Percentiles rank a stretch among this genome's conserved stretches.
These are phyloP conservation scores for Zea mays DNA, from an alignment of 176 grass and related monocot species.

Conservation along the genomic window Zm-B73-REFERENCE-NAM-5.0 NC_050097.1:132660001-132660500, in stretches of 20 bases:
- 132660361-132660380: constrained; percentile 36
- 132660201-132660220: constrained; percentile 67
- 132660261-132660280: constrained; percentile 76
- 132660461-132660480: constrained; percentile 77
- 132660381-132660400: constrained; percentile 49
- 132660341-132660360: constrained; percentile 33
- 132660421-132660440: constrained; percentile 89
- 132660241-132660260: constrained; percentile 77
- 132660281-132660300: constrained; percentile 76
- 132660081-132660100: constrained; percentile 49
- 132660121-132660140: constrained; percentile 22
- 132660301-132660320: constrained; percentile 76
- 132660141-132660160: constrained; percentile 20
- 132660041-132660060: constrained; percentile 47
- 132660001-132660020: constrained; percentile 44
- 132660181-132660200: constrained; percentile 72
- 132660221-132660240: constrained; percentile 66
- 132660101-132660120: constrained; percentile 10
- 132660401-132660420: constrained; percentile 84
- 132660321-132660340: constrained; percentile 68
- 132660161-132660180: constrained; percentile 22
- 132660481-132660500: constrained; percentile 66
- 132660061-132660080: constrained; percentile 47
- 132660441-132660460: constrained; percentile 76
- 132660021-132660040: constrained; percentile 45